Conservation (phyloP, 2,329 filamentous ascomycete species). For the Fusarium protoensiforme region DNA sequence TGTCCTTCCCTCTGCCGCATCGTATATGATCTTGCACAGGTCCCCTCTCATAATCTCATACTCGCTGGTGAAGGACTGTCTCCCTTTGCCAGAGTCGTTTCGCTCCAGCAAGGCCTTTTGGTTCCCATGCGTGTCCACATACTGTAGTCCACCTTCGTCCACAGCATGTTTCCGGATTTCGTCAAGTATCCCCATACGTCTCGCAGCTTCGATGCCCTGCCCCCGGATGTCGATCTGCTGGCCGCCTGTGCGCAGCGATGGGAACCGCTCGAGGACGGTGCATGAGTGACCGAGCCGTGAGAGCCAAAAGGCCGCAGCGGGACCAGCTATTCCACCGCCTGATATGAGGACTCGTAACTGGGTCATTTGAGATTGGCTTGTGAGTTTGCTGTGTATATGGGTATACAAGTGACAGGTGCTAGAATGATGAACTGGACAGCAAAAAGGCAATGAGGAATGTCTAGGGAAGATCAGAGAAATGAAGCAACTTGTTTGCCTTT, state of each 20-base stretch:
- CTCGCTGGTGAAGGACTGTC: conserved; percentile 62
- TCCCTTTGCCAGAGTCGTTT: conserved; percentile 53
- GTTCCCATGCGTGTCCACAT: conserved; percentile 56
- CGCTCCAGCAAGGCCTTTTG: conserved; percentile 51
- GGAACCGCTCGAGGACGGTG: conserved; percentile 57
- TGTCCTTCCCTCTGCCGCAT: conserved; percentile 45
- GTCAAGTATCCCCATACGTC: conserved; percentile 53
- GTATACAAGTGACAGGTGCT: not conserved
- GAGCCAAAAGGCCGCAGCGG: conserved; percentile 55
- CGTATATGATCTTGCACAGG: conserved; percentile 61
- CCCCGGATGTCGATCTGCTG: conserved; percentile 60
- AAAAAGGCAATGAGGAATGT: no score
- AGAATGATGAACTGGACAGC: not conserved
- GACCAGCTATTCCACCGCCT: conserved; percentile 59
- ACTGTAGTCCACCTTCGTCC: conserved; percentile 52
- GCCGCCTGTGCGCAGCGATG: conserved; percentile 51
- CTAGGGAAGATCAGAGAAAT: not conserved
- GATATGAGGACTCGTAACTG: conserved; percentile 59
- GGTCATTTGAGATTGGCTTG: not conserved
- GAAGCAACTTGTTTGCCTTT: no score
- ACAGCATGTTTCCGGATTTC: conserved; percentile 57
- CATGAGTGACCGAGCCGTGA: conserved; percentile 50
- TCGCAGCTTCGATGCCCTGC: conserved; percentile 52
- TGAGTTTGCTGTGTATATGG: not conserved
- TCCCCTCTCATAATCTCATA: conserved; percentile 71